phyloP scores from a whole-genome alignment of 1,284 basidiomycete species.

The Trametes versicolor region DNA sequence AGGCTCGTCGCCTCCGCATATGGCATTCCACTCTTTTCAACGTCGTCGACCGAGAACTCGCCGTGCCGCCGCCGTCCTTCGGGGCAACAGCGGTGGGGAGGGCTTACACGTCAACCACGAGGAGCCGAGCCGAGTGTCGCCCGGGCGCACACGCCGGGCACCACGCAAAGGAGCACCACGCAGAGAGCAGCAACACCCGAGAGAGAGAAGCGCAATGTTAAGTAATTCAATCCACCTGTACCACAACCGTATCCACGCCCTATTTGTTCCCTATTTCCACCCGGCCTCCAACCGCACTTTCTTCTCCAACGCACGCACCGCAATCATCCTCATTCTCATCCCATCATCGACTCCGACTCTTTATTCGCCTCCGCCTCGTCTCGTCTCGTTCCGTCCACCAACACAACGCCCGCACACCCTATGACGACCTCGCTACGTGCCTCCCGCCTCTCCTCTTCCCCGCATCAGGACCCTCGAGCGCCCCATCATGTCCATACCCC shows the following conservation, averaged over 20 bases:
- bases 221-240: constrained; percentile 19
- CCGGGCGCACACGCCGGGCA: not conserved
- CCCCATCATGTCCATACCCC: constrained; percentile 3
- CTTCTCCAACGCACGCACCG: not conserved
- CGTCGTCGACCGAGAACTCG: not conserved
- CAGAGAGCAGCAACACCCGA: constrained; percentile 4
- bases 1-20: not conserved
- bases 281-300: not conserved
- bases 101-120: not conserved
- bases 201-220: constrained; percentile 16
- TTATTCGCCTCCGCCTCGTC: not conserved
- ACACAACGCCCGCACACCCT: constrained; percentile 3
- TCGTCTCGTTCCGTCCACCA: not conserved
- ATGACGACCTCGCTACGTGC: constrained; percentile 23
- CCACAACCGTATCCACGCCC: constrained; percentile 25
- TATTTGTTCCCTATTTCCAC: constrained; percentile 5
- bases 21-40: not conserved
- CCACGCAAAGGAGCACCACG: constrained; percentile 3
- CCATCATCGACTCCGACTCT: not conserved
- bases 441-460: not conserved
- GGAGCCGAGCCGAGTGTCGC: not conserved
- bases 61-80: not conserved
- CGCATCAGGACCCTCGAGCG: not conserved
- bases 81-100: not conserved
- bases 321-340: not conserved